Evolutionary conservation across 2,329 filamentous ascomycete genomes (phyloP), one percentile per base, ranked within the genome.

Genomic region (Botrytis fragariae): DNA sequence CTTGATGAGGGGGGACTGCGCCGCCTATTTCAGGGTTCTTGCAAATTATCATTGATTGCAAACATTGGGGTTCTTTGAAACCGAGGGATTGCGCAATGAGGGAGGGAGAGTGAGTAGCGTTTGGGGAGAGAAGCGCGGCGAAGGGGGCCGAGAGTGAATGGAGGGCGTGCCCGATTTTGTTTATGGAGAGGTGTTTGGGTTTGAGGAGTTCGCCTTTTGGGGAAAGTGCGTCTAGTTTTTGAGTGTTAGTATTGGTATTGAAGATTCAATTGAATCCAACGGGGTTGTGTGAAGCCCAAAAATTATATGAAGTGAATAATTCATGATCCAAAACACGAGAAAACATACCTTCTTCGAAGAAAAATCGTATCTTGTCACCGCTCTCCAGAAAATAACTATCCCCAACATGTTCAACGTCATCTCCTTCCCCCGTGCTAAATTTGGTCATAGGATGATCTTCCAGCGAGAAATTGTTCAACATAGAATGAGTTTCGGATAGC

Each of bases 41-140:
- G 88, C 94, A 98, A 78, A 99, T 98, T 42, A 98, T 87, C 96
- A 99, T 99, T 82, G 92, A 96, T 85, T 99, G 96, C 70, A 99
- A 86, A 74, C 87, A 89, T 69, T 76, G 75, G 82, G 86, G 81
- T 89, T 91, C 74, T 81, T 82, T 54, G 82, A 80, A 82, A 1
- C 82, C 82, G 60, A 83, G 81, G 20, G 87, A 88, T 57, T 89
- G 86, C 0, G 82, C 81, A 22, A 85, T 82, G 62, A 82, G 80
- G 6, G 79, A 77, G 3, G 80, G 79, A 25, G 77, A 78, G 65
- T 80, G 77, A 1, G 62, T 45, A 7, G 78, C 87, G 86, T 48
- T 87, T 81, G 39, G 80, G 0, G 74, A 74, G 61, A 89, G 83
- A 32, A 91, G 84, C 1, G 81, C 77, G 1, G 88, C 87, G 80